Evolutionary conservation across 108 stramenopile genomes (phyloP), one percentile per base, ranked within the genome.

Genomic region (Poteriospumella lacustris): DNA sequence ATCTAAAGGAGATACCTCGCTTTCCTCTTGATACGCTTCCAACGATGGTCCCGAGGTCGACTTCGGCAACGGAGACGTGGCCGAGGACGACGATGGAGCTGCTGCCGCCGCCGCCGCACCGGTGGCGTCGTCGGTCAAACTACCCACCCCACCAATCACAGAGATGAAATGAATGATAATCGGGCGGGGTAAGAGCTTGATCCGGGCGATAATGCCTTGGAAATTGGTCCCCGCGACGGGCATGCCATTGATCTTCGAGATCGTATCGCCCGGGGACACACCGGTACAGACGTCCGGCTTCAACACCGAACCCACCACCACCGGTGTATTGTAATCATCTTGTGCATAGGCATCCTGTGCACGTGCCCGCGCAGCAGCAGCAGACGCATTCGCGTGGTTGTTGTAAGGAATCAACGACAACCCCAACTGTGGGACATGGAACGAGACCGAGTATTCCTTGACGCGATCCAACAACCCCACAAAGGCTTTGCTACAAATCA

Each of bases 101-200:
- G n/a, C n/a, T n/a, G n/a, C n/a, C n/a, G n/a, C n/a, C n/a, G n/a
- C n/a, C n/a, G n/a, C n/a, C n/a, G n/a, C n/a, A n/a, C n/a, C n/a
- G n/a, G n/a, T n/a, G n/a, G n/a, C n/a, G n/a, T n/a, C n/a, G n/a
- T n/a, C n/a, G n/a, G n/a, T n/a, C n/a, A n/a, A n/a, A n/a, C n/a
- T n/a, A n/a, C n/a, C n/a, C n/a, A n/a, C n/a, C n/a, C n/a, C n/a
- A 56, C 60, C 60, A 19, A 64, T 24, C 28, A 64, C 24, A 34
- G 28, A 34, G 24, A 64, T 64, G 60, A 64, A 64, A 64, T 64
- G 60, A 64, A 64, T 64, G 24, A 64, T 64, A 3, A 64, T 12
- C 5, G 60, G 60, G 36, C 60, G 60, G 36, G 60, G 24, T 64
- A 64, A 24, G 5, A 3, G 28, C 5, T 24, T 3, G 9, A 64